These are phyloP conservation scores for Flaveria trinervia DNA, from an alignment of 129 eudicot species.

Conservation along the genomic window DNA sequence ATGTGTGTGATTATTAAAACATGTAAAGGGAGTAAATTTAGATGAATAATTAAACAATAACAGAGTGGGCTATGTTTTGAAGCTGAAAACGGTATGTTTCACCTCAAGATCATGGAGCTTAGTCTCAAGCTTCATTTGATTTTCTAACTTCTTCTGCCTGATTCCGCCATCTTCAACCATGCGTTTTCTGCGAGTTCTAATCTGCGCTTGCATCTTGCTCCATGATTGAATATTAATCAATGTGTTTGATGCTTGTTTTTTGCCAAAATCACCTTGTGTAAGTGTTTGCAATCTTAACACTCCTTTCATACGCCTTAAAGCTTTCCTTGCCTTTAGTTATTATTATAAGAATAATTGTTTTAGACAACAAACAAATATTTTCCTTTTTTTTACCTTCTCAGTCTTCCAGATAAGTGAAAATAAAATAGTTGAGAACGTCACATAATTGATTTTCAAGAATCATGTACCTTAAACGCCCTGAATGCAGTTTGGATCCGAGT, in stretches of 20 bases:
- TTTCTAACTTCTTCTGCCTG: conserved; percentile 78
- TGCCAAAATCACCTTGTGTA: conserved; percentile 50
- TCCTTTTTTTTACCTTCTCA: background rate
- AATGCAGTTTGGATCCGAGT: conserved; percentile 70
- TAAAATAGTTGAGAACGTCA: background rate
- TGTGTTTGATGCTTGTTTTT: conserved; percentile 69
- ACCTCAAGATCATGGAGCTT: conserved; percentile 79
- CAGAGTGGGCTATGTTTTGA: background rate
- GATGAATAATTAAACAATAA: background rate
- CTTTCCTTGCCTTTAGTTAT: conserved; percentile 63
- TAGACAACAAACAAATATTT: background rate
- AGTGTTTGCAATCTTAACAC: conserved; percentile 50
- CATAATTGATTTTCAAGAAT: background rate
- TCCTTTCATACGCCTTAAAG: conserved; percentile 48
- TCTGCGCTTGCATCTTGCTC: conserved; percentile 73
- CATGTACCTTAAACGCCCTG: conserved; percentile 51
- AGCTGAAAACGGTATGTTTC: conserved; percentile 8
- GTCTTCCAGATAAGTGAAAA: background rate
- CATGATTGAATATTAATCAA: conserved; percentile 78
- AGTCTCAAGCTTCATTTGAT: conserved; percentile 77
- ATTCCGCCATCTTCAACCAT: conserved; percentile 82
- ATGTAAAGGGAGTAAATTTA: background rate
- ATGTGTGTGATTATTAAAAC: too few species aligned
- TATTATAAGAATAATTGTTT: conserved; percentile 4
- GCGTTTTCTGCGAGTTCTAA: conserved; percentile 59